phyloP scores from a whole-genome alignment of 768 basidiomycete species.

The Termitomyces sp. region DNA sequence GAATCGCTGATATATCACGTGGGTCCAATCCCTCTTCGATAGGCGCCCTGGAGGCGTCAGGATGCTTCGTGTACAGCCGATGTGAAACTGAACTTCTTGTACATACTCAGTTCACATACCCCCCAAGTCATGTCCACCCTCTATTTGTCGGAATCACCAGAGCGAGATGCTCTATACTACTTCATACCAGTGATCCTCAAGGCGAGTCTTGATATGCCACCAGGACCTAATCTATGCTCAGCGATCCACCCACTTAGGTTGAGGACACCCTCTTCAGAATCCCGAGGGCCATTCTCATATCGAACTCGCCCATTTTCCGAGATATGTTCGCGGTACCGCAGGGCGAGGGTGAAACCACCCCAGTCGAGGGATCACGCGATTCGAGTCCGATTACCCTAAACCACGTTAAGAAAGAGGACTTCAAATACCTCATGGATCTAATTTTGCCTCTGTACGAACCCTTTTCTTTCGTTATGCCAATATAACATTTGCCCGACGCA shows the following conservation, averaged over 20 bases:
- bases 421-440: slow-evolving; percentile 8
- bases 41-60: neutral
- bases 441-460: slow-evolving; percentile 12
- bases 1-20: neutral
- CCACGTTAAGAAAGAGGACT: slow-evolving; percentile 9
- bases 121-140: neutral
- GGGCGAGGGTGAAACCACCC: neutral
- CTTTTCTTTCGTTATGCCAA: neutral
- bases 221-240: neutral
- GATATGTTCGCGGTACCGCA: slow-evolving; percentile 14
- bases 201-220: neutral
- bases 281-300: slow-evolving; percentile 5
- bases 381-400: slow-evolving; percentile 7
- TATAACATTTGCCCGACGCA: neutral
- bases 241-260: slow-evolving; percentile 4
- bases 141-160: neutral
- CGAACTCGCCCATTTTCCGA: slow-evolving; percentile 9
- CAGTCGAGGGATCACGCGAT: slow-evolving; percentile 6
- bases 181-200: slow-evolving; percentile 7
- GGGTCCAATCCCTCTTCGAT: neutral
- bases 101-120: neutral
- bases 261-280: slow-evolving; percentile 14
- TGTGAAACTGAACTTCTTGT: neutral
- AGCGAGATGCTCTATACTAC: slow-evolving; percentile 8
- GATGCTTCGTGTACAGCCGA: neutral